These are phyloP conservation scores for Limnanthes douglasii DNA, from an alignment of 345 rosid species.

Conservation along the genomic window DNA sequence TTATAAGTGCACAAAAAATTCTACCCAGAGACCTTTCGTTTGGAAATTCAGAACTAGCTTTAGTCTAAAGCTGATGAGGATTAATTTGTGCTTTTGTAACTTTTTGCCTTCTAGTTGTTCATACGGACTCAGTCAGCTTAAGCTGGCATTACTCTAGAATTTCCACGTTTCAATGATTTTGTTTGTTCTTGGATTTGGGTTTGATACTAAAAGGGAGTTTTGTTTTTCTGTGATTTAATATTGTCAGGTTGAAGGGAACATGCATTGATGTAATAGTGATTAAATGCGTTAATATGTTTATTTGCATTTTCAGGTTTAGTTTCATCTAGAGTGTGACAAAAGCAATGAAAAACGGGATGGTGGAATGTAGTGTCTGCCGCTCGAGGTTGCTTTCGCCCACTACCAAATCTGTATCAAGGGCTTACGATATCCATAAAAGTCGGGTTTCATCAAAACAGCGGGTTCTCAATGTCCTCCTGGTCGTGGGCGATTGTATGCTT, in stretches of 20 bases:
- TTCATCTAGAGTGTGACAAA: slow-evolving; percentile 5
- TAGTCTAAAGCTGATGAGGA: no score
- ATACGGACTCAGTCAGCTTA: no score
- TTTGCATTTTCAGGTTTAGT: slow-evolving; percentile 9
- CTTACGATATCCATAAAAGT: slow-evolving; percentile 38
- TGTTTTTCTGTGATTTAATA: slow-evolving; percentile 6
- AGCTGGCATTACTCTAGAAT: slow-evolving; percentile 7
- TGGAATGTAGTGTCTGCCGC: slow-evolving; percentile 82
- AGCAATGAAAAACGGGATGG: slow-evolving; percentile 53
- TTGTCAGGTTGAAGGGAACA: not conserved
- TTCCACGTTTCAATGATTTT: not conserved
- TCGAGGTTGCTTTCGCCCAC: slow-evolving; percentile 29
- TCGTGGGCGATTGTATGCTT: slow-evolving; percentile 56
- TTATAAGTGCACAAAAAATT: no score
- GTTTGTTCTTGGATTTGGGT: not conserved
- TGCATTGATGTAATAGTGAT: no score
- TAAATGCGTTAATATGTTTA: no score
- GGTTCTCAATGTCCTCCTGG: slow-evolving; percentile 36
- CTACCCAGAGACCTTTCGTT: no score
- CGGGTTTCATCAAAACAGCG: slow-evolving; percentile 34
- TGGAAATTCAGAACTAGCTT: no score
- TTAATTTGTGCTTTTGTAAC: no score
- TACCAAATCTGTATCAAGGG: slow-evolving; percentile 29
- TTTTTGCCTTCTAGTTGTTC: no score
- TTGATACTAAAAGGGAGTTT: not conserved